Conservation (phyloP, 2,329 filamentous ascomycete species). For the Fusarium secorum region DNA sequence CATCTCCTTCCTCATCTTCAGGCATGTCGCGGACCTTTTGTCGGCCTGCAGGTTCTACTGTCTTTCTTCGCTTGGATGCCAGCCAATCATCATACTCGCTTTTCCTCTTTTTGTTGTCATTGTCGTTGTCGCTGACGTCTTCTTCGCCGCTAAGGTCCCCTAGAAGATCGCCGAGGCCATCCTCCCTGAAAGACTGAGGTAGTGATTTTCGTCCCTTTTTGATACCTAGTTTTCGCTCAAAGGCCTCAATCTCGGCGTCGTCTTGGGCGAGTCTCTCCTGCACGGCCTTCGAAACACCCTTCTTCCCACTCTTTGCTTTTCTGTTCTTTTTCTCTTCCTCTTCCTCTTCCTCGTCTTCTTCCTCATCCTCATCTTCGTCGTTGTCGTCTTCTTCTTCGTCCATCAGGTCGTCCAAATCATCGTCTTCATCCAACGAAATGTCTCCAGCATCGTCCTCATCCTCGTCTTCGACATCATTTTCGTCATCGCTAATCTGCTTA, state of each 20-base stretch:
- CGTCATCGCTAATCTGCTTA: slow-evolving; percentile 22
- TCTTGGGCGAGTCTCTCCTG: slow-evolving; percentile 75
- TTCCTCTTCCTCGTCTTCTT: slow-evolving; percentile 31
- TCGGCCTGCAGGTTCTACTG: slow-evolving; percentile 31
- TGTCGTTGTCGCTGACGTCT: slow-evolving; percentile 59
- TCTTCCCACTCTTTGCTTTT: slow-evolving; percentile 42
- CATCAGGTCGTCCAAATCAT: slow-evolving; percentile 38
- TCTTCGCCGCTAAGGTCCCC: slow-evolving; percentile 61
- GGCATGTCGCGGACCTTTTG: slow-evolving; percentile 32
- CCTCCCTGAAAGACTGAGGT: slow-evolving; percentile 77
- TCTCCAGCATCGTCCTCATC: slow-evolving; percentile 6
- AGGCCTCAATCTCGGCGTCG: slow-evolving; percentile 84
- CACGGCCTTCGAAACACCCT: slow-evolving; percentile 28
- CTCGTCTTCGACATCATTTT: slow-evolving; percentile 19
- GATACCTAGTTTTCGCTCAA: slow-evolving; percentile 89
- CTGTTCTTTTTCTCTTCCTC: slow-evolving; percentile 35
- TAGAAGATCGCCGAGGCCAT: slow-evolving; percentile 82
- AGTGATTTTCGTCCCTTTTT: slow-evolving; percentile 77
- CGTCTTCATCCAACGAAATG: slow-evolving; percentile 35
- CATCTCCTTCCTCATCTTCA: slow-evolving; percentile 28
- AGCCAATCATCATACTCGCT: slow-evolving; percentile 68
- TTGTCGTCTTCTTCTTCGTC: slow-evolving; percentile 32
- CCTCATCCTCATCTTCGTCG: slow-evolving; percentile 25
- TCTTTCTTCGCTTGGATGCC: slow-evolving; percentile 63
- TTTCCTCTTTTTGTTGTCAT: slow-evolving; percentile 67